Base-by-base conservation (phyloP, 371 early-diverging fungal genomes). In the Circinella minor region DNA sequence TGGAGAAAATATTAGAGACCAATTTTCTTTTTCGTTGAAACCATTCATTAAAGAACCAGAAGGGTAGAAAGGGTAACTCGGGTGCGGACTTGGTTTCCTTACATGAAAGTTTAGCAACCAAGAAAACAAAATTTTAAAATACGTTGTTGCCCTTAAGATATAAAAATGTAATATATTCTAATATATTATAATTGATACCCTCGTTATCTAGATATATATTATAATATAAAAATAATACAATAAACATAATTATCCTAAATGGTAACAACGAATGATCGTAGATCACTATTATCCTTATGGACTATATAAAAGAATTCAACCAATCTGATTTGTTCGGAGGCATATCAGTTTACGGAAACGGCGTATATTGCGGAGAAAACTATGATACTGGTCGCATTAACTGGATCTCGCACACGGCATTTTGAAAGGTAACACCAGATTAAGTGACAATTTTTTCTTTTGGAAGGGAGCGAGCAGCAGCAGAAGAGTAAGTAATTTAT, bases 351-450 rank as follows among this genome's bases (percentile, higher is more conserved):
- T 27, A 27, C 27, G 27, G 57, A 57, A 18, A 51, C 51, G 15
- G 15, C 15, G 51, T 34, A 43, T 43, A 43, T 43, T 43, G 57
- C 57, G 57, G 57, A 57, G 54, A 54, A 54, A n/a, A 54, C 27
- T 27, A 27, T 27, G 57, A 34, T 5, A 6, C 9, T 20, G n/a
- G 11, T 34, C n/a, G 57, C 57, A 57, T 57, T 57, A 57, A 57
- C 57, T 18, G 34, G 36, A 57, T 34, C 57, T 57, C 57, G 57
- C 57, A 57, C 57, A 27, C 57, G 57, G 57, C 34, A 57, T n/a
- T 57, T 51, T 57, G 57, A 57, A 57, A 34, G 34, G 57, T 57
- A 4, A 7, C n/a, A 57, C 57, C 7, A 57, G 36, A 18, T 51
- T 51, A 51, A 15, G 51, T n/a, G n/a, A 57, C 37, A 57, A 57